phyloP scores from a whole-genome alignment of 352 stramenopile species.

The Globisporangium emineosum region DNA sequence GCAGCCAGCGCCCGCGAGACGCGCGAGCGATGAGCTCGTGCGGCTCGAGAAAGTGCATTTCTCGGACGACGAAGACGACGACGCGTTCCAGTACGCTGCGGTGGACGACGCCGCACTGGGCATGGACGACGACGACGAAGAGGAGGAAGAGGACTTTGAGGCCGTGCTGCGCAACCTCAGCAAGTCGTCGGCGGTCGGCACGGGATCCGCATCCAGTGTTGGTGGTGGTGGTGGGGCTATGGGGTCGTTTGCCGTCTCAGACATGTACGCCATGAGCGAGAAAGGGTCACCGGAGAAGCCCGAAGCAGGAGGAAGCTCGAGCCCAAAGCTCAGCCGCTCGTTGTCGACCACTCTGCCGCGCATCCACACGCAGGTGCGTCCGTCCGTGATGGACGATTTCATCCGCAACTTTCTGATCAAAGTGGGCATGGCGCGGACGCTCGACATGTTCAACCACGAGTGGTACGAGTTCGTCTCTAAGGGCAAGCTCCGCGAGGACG shows the following conservation, averaged over 20 bases:
- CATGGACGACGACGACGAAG: conserved; percentile 47
- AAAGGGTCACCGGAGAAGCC: conserved; percentile 14
- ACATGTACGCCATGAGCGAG: conserved; percentile 8
- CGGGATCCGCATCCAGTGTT: conserved; percentile 3
- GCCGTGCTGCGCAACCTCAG: conserved; percentile 72
- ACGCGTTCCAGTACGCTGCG: conserved; percentile 77
- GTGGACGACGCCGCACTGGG: conserved; percentile 58
- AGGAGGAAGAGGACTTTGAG: conserved; percentile 85
- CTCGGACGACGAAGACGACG: conserved; percentile 83
- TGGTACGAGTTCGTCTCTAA: conserved; percentile 95
- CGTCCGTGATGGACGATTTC: conserved; percentile 92
- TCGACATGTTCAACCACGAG: conserved; percentile 95
- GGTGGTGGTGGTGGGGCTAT: conserved; percentile 18
- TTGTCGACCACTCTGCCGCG: conserved; percentile 16
- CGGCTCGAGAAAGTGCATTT: conserved; percentile 85
- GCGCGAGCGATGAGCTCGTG: conserved; percentile 67
- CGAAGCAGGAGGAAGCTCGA: conserved; percentile 8
- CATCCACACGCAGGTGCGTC: conserved; percentile 68
- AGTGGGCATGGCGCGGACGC: conserved; percentile 81
- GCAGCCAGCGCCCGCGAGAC: background rate
- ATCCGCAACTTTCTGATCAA: conserved; percentile 96
- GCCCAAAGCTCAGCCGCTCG: conserved; percentile 5
- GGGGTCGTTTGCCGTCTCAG: conserved; percentile 13
- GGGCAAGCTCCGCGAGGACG: conserved; percentile 88
- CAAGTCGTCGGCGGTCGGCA: conserved; percentile 39